Percentiles rank a stretch among this genome's conserved stretches.
phyloP scores from a whole-genome alignment of 1,284 basidiomycete genomes.

The Sanghuangporus baumii region DNA sequence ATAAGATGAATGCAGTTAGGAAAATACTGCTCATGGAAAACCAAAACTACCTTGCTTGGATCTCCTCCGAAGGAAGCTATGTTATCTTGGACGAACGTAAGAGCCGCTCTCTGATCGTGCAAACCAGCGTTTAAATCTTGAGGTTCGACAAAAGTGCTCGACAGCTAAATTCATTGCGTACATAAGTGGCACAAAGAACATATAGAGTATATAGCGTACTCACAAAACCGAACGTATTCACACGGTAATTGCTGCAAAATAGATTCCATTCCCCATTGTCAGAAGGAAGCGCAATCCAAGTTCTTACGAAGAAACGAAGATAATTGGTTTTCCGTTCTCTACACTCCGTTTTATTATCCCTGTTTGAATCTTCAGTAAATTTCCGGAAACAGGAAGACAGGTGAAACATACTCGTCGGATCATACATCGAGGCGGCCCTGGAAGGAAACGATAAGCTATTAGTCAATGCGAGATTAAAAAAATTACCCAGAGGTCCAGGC shows the following conservation, averaged over 20 bases:
- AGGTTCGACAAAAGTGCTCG: constrained; percentile 41
- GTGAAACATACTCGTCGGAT: constrained; percentile 40
- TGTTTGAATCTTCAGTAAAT: constrained; percentile 21
- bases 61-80: constrained; percentile 63
- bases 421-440: constrained; percentile 39
- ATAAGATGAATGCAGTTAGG: neutral
- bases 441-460: neutral
- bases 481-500: constrained; percentile 41
- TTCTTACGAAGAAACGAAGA: constrained; percentile 48
- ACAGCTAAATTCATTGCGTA: constrained; percentile 33
- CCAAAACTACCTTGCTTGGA: constrained; percentile 39
- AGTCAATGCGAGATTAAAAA: neutral
- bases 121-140: constrained; percentile 52
- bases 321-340: constrained; percentile 41
- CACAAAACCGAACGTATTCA: constrained; percentile 58
- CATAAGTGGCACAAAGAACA: neutral
- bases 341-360: constrained; percentile 46
- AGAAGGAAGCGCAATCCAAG: constrained; percentile 1
- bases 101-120: constrained; percentile 49
- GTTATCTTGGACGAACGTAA: constrained; percentile 57
- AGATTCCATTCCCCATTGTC: neutral
- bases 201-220: constrained; percentile 20
- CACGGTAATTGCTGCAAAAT: constrained; percentile 43
- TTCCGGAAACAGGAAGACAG: neutral
- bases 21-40: neutral